phyloP scores from a whole-genome alignment of 2,329 filamentous ascomycete genomes.

The Neobulgaria alba region DNA sequence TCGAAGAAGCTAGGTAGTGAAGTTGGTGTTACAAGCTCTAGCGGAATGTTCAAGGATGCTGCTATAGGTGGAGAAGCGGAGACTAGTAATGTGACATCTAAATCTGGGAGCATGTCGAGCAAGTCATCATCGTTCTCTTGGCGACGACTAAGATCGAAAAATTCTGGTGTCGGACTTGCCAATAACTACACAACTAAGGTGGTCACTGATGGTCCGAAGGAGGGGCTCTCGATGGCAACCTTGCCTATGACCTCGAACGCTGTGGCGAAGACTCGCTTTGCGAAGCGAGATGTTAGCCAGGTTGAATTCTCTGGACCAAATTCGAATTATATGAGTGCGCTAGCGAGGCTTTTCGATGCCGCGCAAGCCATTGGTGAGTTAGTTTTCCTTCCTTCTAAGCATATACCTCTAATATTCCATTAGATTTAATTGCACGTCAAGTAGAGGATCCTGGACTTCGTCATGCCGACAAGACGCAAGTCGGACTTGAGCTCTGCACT shows the following conservation, averaged over 20 bases:
- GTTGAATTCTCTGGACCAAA: slow-evolving; percentile 75
- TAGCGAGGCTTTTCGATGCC: slow-evolving; percentile 87
- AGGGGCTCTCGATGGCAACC: slow-evolving; percentile 59
- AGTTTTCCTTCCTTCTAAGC: neutral
- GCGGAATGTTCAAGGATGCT: slow-evolving; percentile 68
- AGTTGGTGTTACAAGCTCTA: slow-evolving; percentile 71
- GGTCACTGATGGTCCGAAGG: slow-evolving; percentile 41
- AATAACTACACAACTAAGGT: slow-evolving; percentile 42
- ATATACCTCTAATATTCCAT: slow-evolving; percentile 21
- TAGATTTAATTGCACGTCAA: slow-evolving; percentile 92
- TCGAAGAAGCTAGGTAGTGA: slow-evolving; percentile 85
- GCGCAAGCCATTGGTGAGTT: slow-evolving; percentile 81
- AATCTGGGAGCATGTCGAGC: slow-evolving; percentile 54
- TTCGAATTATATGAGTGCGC: slow-evolving; percentile 80
- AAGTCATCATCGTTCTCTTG: slow-evolving; percentile 81
- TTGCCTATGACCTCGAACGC: slow-evolving; percentile 63
- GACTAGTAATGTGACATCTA: slow-evolving; percentile 34
- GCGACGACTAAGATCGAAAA: slow-evolving; percentile 85
- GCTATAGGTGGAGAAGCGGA: slow-evolving; percentile 34
- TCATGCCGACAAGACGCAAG: slow-evolving; percentile 87
- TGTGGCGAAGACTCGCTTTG: slow-evolving; percentile 54
- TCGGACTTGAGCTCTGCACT: slow-evolving; percentile 87
- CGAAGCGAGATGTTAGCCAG: slow-evolving; percentile 61
- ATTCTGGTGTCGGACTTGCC: slow-evolving; percentile 57
- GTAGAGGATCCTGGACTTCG: slow-evolving; percentile 90